A percentile compares a stretch with the other conserved stretches of the same genome.
Conservation (phyloP, 2,329 filamentous ascomycete genomes). For the Clonostachys solani region DNA sequence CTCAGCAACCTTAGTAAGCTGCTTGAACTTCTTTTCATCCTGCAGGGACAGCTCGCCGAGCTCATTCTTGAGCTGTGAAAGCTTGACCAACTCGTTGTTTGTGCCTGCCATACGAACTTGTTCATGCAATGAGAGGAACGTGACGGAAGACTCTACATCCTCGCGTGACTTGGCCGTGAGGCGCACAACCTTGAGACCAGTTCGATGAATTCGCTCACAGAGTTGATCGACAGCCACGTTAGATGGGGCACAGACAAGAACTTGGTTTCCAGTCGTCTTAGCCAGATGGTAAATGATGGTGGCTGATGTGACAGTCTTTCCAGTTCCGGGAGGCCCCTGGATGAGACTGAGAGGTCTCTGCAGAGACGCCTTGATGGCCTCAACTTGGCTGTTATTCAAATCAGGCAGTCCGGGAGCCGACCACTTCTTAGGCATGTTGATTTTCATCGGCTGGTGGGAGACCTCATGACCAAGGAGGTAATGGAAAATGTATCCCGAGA, state of each 20-base stretch:
- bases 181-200: constrained; percentile 92
- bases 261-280: constrained; percentile 91
- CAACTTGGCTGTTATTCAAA: constrained; percentile 92
- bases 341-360: constrained; percentile 94
- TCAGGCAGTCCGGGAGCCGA: constrained; percentile 92
- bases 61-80: constrained; percentile 89
- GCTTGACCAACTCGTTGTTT: constrained; percentile 87
- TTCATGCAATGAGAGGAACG: constrained; percentile 91
- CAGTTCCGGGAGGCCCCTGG: constrained; percentile 93
- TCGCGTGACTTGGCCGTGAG: constrained; percentile 98
- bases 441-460: constrained; percentile 91
- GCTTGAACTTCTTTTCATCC: constrained; percentile 98
- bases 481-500: constrained; percentile 98
- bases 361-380: constrained; percentile 90
- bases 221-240: constrained; percentile 98
- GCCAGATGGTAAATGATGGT: constrained; percentile 98
- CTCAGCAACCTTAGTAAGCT: constrained; percentile 88
- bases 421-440: constrained; percentile 92
- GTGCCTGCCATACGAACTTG: constrained; percentile 97
- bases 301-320: constrained; percentile 97
- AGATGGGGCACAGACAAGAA: constrained; percentile 93
- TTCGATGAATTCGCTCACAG: constrained; percentile 92
- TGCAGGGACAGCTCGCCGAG: constrained; percentile 88
- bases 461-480: constrained; percentile 94
- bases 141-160: constrained; percentile 97